Evolutionary conservation across 1,139 yeast species (phyloP), one percentile per base, ranked within the genome.

Genomic region (Kurtzmaniella natalensis): DNA sequence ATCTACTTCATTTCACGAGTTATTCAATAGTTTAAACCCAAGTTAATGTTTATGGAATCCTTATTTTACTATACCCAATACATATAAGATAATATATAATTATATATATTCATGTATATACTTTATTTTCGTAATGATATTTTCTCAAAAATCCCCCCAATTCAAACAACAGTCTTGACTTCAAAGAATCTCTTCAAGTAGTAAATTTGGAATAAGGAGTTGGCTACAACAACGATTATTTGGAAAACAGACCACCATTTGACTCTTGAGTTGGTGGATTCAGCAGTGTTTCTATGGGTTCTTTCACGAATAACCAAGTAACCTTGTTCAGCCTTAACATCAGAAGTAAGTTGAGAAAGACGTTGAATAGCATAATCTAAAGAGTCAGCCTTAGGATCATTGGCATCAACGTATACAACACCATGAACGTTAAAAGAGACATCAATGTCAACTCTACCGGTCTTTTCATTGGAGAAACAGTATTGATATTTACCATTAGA

Each of bases 241-340:
- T 92, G 98, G 72, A 89, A 84, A 25, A 86, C 73, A 19, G 95
- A 85, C 98, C 98, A 92, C 88, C 94, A 92, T 64, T 92, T 92
- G 50, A 92, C 97, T 55, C 98, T 80, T 37, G 94, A 82, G 62
- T 92, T 92, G 34, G 98, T 92, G 19, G 95, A 83, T 64, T 92
- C 98, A 6, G 98, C 97, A 13, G 98, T 92, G 65, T 92, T 92
- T 74, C 98, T 84, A 63, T 92, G 98, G 22, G 95, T 85, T 65
- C 97, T 81, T 64, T 92, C 98, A 64, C 98, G 81, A 42, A 92
- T 88, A 32, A 88, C 95, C 52, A 92, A 81, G 64, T 92, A 92
- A 46, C 87, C 78, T 55, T 83, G 94, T 64, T 92, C 98, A 47
- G 89, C 94, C 63, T 83, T 84, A 42, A 92, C 88, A 51, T 87